These are phyloP conservation scores for Pseudogymnoascus sp. DNA, from an alignment of 2,329 filamentous ascomycete genomes.

Conservation along the genomic window DNA sequence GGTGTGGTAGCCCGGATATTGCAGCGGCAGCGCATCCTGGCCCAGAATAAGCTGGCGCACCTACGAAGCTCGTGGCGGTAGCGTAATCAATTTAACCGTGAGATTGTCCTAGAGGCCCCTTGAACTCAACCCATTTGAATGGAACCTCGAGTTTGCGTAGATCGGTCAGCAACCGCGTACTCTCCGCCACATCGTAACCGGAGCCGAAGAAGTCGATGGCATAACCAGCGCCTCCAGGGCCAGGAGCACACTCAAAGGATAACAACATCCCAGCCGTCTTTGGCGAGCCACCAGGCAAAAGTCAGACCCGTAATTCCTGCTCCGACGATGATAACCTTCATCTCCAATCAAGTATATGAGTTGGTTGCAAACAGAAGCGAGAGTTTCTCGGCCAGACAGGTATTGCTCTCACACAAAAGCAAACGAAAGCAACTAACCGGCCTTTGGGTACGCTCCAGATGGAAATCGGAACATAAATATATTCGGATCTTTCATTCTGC, in stretches of 20 bases:
- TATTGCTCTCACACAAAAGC: not conserved
- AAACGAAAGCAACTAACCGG: not conserved
- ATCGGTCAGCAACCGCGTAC: not conserved
- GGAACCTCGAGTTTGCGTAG: not conserved
- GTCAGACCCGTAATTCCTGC: not conserved
- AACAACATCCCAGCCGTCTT: not conserved
- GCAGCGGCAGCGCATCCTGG: not conserved
- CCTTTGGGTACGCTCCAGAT: not conserved
- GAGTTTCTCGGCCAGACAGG: not conserved
- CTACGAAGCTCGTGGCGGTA: constrained; percentile 34
- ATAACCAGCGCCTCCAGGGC: not conserved
- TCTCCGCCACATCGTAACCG: not conserved
- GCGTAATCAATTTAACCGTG: not conserved
- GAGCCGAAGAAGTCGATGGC: not conserved
- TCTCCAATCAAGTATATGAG: not conserved
- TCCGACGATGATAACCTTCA: not conserved
- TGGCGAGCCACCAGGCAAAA: not conserved
- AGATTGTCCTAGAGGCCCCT: not conserved
- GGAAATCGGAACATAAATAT: not conserved
- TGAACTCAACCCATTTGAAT: not conserved
- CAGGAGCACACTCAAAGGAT: not conserved
- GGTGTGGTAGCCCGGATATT: not conserved
- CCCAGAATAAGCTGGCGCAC: constrained; percentile 37
- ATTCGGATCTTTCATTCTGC: not conserved
- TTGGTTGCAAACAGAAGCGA: not conserved